phyloP scores from a whole-genome alignment of 208 protist genomes.

The Leptomonas pyrrhocoris region DNA sequence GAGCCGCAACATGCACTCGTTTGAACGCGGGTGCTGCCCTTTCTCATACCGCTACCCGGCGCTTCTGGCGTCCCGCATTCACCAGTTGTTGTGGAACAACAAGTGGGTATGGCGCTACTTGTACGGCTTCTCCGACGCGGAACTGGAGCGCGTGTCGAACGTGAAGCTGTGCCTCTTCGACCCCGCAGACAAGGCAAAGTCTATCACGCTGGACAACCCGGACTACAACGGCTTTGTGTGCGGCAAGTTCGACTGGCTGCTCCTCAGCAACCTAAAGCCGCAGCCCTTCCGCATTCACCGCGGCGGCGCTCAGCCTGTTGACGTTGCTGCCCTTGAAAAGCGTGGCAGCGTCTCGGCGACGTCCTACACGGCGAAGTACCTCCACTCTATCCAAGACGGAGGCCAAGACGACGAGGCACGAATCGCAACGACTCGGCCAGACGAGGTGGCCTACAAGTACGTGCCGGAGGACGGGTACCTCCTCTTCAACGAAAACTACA shows the following conservation, averaged over 20 bases:
- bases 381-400: slow-evolving; percentile 25
- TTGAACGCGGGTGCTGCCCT: slow-evolving; percentile 55
- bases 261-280: slow-evolving; percentile 67
- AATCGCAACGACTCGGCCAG: neutral
- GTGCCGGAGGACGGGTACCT: slow-evolving; percentile 59
- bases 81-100: slow-evolving; percentile 58
- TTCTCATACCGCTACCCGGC: slow-evolving; percentile 60
- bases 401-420: slow-evolving; percentile 23
- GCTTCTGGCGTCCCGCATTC: slow-evolving; percentile 37
- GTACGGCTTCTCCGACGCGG: slow-evolving; percentile 62
- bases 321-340: slow-evolving; percentile 34
- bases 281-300: slow-evolving; percentile 23
- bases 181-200: slow-evolving; percentile 62
- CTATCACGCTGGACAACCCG: slow-evolving; percentile 66
- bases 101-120: slow-evolving; percentile 51
- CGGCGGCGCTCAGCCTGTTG: slow-evolving; percentile 31
- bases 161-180: slow-evolving; percentile 72
- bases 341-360: slow-evolving; percentile 28
- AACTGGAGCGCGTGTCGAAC: slow-evolving; percentile 48
- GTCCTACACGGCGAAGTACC: slow-evolving; percentile 28
- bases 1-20: slow-evolving; percentile 43
- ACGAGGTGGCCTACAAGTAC: slow-evolving; percentile 19
- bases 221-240: slow-evolving; percentile 63
- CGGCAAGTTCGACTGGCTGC: slow-evolving; percentile 81
- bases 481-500: slow-evolving; percentile 75